A percentile compares a stretch with the other conserved stretches of the same genome.
These are phyloP conservation scores for Amanita brunnescens DNA, from an alignment of 768 basidiomycete species.

Conservation along the genomic window DNA sequence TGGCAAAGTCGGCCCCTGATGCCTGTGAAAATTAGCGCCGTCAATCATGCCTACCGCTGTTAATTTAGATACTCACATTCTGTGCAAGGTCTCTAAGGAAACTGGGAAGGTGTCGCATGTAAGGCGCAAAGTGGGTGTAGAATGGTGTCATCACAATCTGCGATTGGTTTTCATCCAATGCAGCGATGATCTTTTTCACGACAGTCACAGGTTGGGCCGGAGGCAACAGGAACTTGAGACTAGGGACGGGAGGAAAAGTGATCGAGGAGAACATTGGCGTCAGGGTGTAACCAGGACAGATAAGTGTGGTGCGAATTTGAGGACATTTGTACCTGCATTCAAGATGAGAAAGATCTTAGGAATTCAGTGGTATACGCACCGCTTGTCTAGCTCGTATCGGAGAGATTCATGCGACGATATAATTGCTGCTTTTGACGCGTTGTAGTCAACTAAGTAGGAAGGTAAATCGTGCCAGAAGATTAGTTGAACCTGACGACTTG, in stretches of 20 bases:
- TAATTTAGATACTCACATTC: constrained; percentile 39
- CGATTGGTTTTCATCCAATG: constrained; percentile 75
- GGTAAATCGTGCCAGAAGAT: neutral
- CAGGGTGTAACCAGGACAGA: constrained; percentile 71
- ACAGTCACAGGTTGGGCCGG: constrained; percentile 63
- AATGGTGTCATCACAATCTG: constrained; percentile 65
- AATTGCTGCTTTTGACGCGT: constrained; percentile 88
- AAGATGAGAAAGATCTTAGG: constrained; percentile 6
- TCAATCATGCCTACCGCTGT: constrained; percentile 13
- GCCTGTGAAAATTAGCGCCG: constrained; percentile 31
- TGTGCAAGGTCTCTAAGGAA: constrained; percentile 67
- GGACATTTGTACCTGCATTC: constrained; percentile 57
- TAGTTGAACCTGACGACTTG: constrained; percentile 19
- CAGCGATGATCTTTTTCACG: constrained; percentile 74
- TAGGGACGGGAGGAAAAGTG: constrained; percentile 35
- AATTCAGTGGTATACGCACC: constrained; percentile 26
- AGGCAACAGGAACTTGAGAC: constrained; percentile 72
- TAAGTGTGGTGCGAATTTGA: constrained; percentile 77
- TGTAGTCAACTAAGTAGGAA: constrained; percentile 63
- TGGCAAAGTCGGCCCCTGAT: constrained; percentile 59
- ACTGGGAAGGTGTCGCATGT: constrained; percentile 53
- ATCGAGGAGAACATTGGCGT: constrained; percentile 71
- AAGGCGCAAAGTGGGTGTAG: constrained; percentile 53
- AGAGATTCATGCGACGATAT: constrained; percentile 76
- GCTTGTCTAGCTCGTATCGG: constrained; percentile 79